Evolutionary conservation across 176 grass and related monocot genomes (phyloP), one percentile per base, ranked within the genome.

Genomic region (Ananas comosus): DNA sequence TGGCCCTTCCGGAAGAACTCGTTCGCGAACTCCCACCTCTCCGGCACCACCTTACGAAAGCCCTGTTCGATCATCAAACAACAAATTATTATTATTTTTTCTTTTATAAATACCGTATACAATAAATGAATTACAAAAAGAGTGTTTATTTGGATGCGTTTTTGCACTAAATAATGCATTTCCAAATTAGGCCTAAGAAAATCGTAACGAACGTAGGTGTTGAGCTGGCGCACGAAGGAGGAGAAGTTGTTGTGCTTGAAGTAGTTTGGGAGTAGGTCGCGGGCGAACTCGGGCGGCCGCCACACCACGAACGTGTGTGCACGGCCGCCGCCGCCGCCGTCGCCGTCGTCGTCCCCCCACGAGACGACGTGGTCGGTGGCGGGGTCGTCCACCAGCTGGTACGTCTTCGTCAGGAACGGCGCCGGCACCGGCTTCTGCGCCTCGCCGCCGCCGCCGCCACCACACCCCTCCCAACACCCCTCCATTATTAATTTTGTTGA

Each of bases 161-260:
- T 23, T 23, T 23, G 1, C 1, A 23, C 25, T 27, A 2, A 2
- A 2, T 2, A 27, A 27, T 27, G 25, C 25, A 49, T 48, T 28
- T 17, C 65, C 12, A 13, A 27, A 69, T 7, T 6, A 52, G 6
- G 11, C 11, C 21, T 51, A 47, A 11, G 25, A 0, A 16, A 17
- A 13, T 63, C 12, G 10, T 10, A 12, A 69, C 83, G 80, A 65
- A 96, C 89, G 82, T 96, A 96, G 67, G 93, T 96, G 80, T 96
- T 96, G 74, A 96, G 93, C 73, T 96, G 93, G 59, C 93, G 93
- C 51, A 92, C 93, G 71, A 92, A 96, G 29, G 86, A 92, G 4
- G 93, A 96, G 82, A 92, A 96, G 79, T 96, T 96, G 69, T 92
- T 96, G 65, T 96, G 89, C 84, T 96, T 96, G 89, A 96, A 96